Conservation (phyloP, 768 basidiomycete species). For the Amyloporia xantha region DNA sequence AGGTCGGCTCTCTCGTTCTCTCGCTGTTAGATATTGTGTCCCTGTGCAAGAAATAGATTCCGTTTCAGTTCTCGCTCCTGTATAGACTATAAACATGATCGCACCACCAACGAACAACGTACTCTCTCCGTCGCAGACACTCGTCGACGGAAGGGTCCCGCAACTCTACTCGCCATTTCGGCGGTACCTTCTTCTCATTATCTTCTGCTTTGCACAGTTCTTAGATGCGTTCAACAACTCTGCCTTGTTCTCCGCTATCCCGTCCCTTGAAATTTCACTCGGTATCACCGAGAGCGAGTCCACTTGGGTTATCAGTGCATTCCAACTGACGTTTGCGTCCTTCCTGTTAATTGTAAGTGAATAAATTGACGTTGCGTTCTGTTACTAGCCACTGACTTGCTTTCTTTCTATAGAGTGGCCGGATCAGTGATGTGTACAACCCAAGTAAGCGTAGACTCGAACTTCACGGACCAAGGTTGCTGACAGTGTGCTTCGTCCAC, state of each 20-base stretch:
- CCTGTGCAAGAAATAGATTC: neutral
- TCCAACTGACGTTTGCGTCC: slow-evolving; percentile 30
- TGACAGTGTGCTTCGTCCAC: neutral
- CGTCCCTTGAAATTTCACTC: slow-evolving; percentile 20
- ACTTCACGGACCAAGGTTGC: neutral
- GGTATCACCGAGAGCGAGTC: slow-evolving; percentile 21
- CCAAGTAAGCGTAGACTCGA: slow-evolving; percentile 20
- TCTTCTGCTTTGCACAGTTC: slow-evolving; percentile 33
- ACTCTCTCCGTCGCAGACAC: slow-evolving; percentile 24
- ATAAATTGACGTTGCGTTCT: neutral
- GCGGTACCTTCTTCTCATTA: slow-evolving; percentile 25
- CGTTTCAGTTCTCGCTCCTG: too few species aligned
- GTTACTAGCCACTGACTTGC: neutral
- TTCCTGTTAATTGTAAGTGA: slow-evolving; percentile 28
- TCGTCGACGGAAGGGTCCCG: slow-evolving; percentile 22
- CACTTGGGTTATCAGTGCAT: slow-evolving; percentile 31
- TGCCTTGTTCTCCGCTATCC: slow-evolving; percentile 28
- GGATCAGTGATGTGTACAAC: slow-evolving; percentile 27
- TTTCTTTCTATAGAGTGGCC: slow-evolving; percentile 20
- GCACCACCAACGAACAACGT: slow-evolving; percentile 8
- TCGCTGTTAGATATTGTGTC: neutral
- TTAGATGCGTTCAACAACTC: slow-evolving; percentile 32
- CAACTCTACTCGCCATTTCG: slow-evolving; percentile 21
- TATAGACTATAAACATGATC: slow-evolving; percentile 8
- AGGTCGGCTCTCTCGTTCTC: neutral